Percentiles rank a stretch among this genome's conserved stretches.
Evolutionary conservation across 192 early-diverging fungal species (phyloP).

Genomic region (Coemansia sp.): DNA sequence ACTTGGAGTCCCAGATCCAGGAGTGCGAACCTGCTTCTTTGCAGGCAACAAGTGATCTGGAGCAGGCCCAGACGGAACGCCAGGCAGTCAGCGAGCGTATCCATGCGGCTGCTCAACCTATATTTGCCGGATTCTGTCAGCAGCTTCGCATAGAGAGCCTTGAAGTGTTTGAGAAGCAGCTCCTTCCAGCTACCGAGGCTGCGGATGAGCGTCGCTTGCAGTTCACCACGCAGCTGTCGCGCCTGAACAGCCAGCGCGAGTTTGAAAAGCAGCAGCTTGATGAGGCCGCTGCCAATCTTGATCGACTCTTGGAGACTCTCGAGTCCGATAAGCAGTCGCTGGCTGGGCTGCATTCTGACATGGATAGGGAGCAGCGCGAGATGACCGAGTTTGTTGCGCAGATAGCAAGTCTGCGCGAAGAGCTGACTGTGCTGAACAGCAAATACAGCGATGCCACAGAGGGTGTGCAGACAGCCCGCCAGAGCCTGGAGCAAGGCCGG

Average conservation of each 20-base stretch:
- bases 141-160: conserved; percentile 72
- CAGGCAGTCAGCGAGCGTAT: conserved; percentile 50
- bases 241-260: conserved; percentile 73
- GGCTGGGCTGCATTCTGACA: conserved; percentile 45
- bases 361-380: conserved; percentile 53
- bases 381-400: conserved; percentile 50
- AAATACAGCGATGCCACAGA: conserved; percentile 60
- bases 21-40: conserved; percentile 21
- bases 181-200: conserved; percentile 70
- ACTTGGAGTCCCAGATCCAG: conserved; percentile 48
- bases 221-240: conserved; percentile 75
- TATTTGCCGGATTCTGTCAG: conserved; percentile 83
- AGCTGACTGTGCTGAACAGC: conserved; percentile 54
- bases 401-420: conserved; percentile 51
- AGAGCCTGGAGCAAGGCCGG: conserved; percentile 65
- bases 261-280: conserved; percentile 77
- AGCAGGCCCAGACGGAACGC: conserved; percentile 45
- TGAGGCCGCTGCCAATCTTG: conserved; percentile 62
- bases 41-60: conserved; percentile 49
- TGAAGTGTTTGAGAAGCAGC: conserved; percentile 83
- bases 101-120: conserved; percentile 58
- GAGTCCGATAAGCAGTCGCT: conserved; percentile 39
- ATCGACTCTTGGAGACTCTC: conserved; percentile 58
- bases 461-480: conserved; percentile 61
- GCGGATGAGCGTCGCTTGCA: conserved; percentile 70